phyloP scores from a whole-genome alignment of 139 green algal genomes.

The Chlamydomonas sphaeroides region DNA sequence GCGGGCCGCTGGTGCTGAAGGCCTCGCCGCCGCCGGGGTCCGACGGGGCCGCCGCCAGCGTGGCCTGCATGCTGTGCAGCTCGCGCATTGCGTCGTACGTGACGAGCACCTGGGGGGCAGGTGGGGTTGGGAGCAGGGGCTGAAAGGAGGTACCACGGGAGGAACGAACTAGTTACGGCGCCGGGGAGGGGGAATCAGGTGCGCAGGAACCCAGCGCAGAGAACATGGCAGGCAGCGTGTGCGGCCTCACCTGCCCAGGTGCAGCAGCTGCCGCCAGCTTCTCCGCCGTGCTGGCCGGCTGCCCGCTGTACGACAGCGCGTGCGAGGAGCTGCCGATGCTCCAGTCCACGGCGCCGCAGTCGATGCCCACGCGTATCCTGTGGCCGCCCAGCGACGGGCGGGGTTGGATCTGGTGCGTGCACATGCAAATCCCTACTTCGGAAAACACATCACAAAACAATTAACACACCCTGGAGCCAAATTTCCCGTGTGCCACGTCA shows the following conservation, averaged over 20 bases:
- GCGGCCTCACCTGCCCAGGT: too few relatives aligned
- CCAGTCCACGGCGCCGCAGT: conserved; percentile 21
- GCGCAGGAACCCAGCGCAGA: too few relatives aligned
- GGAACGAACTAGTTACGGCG: not conserved
- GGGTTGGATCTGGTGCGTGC: not conserved
- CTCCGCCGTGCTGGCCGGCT: too few relatives aligned
- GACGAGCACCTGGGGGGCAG: not conserved
- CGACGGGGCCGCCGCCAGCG: too few relatives aligned
- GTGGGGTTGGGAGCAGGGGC: not conserved
- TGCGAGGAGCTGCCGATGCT: not conserved
- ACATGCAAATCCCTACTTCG: not conserved
- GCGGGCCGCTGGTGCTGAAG: too few relatives aligned
- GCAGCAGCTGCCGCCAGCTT: too few relatives aligned
- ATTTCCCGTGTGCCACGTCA: not conserved
- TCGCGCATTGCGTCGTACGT: not conserved
- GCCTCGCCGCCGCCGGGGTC: too few relatives aligned
- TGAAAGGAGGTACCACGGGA: not conserved
- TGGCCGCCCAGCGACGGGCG: too few relatives aligned
- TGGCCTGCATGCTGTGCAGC: conserved; percentile 22
- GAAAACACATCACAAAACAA: not conserved
- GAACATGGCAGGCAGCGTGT: too few relatives aligned
- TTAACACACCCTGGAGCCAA: not conserved
- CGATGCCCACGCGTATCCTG: conserved; percentile 27
- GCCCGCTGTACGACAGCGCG: not conserved
- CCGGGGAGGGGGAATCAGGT: too few relatives aligned